Evolutionary conservation across 306 rosid species (phyloP).

Genomic region (Gastrolobium bilobum): DNA sequence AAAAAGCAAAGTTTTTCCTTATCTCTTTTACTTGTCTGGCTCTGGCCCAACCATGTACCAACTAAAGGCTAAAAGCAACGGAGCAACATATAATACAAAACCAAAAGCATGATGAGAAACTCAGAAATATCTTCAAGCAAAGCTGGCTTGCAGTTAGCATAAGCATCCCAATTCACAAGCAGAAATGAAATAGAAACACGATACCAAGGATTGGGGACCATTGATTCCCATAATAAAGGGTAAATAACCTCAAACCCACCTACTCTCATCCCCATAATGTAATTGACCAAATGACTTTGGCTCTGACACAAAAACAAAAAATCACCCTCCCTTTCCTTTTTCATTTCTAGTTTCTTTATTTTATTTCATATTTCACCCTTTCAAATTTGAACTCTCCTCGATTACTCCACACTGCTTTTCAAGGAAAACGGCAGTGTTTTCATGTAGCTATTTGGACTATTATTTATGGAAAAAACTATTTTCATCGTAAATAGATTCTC

Average conservation of each 20-base stretch:
- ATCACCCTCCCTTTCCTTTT: background rate
- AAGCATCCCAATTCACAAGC: background rate
- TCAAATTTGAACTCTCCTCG: conserved; percentile 27
- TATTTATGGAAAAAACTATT: too few relatives aligned
- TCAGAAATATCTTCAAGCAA: conserved; percentile 19
- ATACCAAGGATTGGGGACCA: conserved; percentile 41
- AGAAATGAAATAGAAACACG: background rate
- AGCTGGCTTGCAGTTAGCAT: conserved; percentile 37
- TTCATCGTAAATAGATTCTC: too few relatives aligned
- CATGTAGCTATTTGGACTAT: conserved; percentile 3
- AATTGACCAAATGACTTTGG: background rate
- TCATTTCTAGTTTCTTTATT: background rate
- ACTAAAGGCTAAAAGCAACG: conserved; percentile 43
- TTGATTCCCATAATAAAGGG: background rate
- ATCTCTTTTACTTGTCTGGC: conserved; percentile 22
- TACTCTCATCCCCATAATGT: background rate
- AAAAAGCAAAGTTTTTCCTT: background rate
- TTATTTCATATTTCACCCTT: background rate
- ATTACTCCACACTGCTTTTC: conserved; percentile 17
- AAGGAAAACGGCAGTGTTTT: conserved; percentile 42
- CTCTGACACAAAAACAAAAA: background rate
- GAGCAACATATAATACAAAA: conserved; percentile 35
- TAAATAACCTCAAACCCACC: background rate
- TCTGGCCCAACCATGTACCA: conserved; percentile 30
- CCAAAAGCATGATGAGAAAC: conserved; percentile 18